A percentile compares a stretch with the other conserved stretches of the same genome.
These are phyloP conservation scores for Alternaria panax DNA, from an alignment of 2,329 filamentous ascomycete genomes.

Conservation along the genomic window DNA sequence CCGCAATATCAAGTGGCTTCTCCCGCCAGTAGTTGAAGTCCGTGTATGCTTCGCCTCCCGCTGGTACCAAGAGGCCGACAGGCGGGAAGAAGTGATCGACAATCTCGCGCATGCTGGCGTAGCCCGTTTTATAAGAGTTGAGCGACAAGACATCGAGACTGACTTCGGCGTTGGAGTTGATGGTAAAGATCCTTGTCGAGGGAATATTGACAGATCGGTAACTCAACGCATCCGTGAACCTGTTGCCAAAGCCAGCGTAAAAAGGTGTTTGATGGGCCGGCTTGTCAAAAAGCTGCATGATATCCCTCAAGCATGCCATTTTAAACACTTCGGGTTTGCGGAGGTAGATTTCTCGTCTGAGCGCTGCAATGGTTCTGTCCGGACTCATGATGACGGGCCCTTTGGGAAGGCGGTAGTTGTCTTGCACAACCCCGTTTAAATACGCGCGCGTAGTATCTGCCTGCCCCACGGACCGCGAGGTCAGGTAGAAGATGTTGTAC, in stretches of 20 bases:
- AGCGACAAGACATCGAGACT: constrained; percentile 87
- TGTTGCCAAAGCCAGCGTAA: constrained; percentile 96
- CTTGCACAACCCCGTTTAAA: constrained; percentile 86
- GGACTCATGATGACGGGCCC: constrained; percentile 95
- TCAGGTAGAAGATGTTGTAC: constrained; percentile 99
- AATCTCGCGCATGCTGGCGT: constrained; percentile 95
- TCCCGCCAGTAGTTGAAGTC: constrained; percentile 98
- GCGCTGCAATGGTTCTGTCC: constrained; percentile 90
- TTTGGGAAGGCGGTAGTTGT: constrained; percentile 82
- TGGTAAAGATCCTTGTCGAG: constrained; percentile 93
- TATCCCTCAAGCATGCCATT: constrained; percentile 96
- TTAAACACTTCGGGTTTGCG: constrained; percentile 99
- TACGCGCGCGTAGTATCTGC: constrained; percentile 91
- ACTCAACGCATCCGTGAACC: constrained; percentile 92
- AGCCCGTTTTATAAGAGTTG: constrained; percentile 95
- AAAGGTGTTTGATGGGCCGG: constrained; percentile 76
- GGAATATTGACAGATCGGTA: constrained; percentile 97
- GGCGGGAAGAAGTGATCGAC: constrained; percentile 99
- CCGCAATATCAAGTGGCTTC: constrained; percentile 79
- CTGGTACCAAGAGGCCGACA: constrained; percentile 82
- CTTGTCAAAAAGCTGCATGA: constrained; percentile 79
- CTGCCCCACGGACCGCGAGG: constrained; percentile 90
- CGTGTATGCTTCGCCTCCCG: constrained; percentile 92
- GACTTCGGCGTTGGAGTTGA: constrained; percentile 97
- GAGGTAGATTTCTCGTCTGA: constrained; percentile 91